Evolutionary conservation across 1,284 basidiomycete species (phyloP), one percentile per base, ranked within the genome.

Genomic region (Rhodotorula sp.): DNA sequence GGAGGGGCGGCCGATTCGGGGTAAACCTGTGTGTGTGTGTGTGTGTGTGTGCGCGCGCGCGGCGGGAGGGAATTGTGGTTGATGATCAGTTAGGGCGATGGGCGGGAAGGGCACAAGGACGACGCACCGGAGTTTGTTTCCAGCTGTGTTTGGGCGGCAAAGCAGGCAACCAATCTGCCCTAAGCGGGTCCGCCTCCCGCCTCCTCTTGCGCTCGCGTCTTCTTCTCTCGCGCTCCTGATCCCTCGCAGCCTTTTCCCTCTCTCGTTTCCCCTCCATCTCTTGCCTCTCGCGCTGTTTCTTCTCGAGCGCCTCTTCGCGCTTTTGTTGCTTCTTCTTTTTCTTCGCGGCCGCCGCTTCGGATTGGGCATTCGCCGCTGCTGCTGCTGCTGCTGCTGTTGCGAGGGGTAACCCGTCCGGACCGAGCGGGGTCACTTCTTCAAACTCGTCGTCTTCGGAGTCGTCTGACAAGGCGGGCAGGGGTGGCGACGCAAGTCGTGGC

Each of bases 101-200:
- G 49, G 18, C 3, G 16, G 31, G 31, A 31, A 29, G 47, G 61
- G 31, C 5, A 5, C 23, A n/a, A 20, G 18, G 12, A 34, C 34
- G 34, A 61, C 67, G 52, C 3, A 75, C 73, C 10, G 73, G 70
- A 5, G 73, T 75, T 43, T 75, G 73, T 49, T 75, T 75, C 70
- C 68, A 75, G 23, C 62, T 68, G 56, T 75, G 73, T 39, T 68
- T 70, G 4, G 73, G 67, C n/a, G 73, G 73, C 23, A 75, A 29
- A 7, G 10, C 49, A 0, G 73, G 73, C 31, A 68, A 29, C 70
- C 65, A 75, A 15, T 47, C 52, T 2, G 68, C 70, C 63, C 43
- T 61, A 52, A 68, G 61, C 39, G 70, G 66, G 39, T 54, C 48
- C 29, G 49, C 61, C 46, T 68, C 67, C 18, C 51, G 47, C 10